Base-by-base conservation (phyloP, 306 rosid species). In the Vigna trinervia region DNA sequence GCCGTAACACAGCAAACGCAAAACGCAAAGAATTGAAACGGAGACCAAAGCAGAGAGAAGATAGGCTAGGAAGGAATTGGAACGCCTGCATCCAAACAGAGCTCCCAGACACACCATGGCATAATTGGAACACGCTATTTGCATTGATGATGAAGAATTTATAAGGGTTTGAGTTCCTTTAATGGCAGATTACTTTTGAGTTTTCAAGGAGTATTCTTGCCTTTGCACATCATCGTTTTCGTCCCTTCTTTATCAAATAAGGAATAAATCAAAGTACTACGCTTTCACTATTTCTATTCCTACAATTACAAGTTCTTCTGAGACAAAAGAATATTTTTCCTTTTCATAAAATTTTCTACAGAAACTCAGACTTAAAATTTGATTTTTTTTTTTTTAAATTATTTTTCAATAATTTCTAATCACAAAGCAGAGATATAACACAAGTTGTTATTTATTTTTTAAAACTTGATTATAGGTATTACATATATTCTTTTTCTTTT, bases 61-160 rank as follows among this genome's bases (percentile, higher is more conserved):
- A 78, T 82, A 85, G 7, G 53, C 84, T 34, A 39, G 8, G 8
- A 78, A 32, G 45, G 88, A 64, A 59, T 71, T 78, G 12, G 88
- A 82, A 43, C 73, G 69, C 63, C 6, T 82, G 86, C 88, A 85
- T 66, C 88, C 86, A 78, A 85, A 85, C 52, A 85, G 15, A 48
- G 78, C 84, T 50, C 84, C 88, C 5, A 78, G 68, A 71, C 88
- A 85, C 77, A 82, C 86, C 88, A 85, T 78, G 34, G 60, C 65
- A 77, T 70, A 20, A 14, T 51, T 48, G 5, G 61, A 20, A 20
- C 3, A 15, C 17, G 59, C 26, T 45, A 3, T n/a, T 30, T 6
- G 12, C 1, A 3, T 12, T 12, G 50, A 43, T 10, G 12, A 11
- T 9, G 13, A 11, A 7, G 0, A 6, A 54, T 54, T 41, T 41